These are phyloP conservation scores for Syzygium jambos DNA, from an alignment of 345 rosid genomes.

Conservation along the genomic window DNA sequence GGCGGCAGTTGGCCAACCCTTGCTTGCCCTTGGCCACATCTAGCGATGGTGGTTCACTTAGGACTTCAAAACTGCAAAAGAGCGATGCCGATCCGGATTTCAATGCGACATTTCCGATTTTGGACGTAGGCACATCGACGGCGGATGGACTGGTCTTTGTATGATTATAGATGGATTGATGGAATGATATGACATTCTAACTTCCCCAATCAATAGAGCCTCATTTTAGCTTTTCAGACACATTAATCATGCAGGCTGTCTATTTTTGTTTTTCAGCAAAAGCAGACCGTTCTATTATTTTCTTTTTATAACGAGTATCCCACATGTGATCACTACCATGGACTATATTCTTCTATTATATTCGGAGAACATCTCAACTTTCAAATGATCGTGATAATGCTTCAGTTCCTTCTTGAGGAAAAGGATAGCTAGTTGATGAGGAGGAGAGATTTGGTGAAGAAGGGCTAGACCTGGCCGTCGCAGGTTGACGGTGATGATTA, in stretches of 20 bases:
- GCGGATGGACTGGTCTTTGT: background rate
- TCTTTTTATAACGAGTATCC: background rate
- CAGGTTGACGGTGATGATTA: no score
- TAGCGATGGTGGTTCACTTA: background rate
- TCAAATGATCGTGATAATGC: background rate
- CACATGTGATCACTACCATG: background rate
- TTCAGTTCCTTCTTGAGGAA: background rate
- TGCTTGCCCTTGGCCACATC: constrained; percentile 8
- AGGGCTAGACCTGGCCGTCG: background rate
- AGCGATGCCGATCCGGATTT: background rate
- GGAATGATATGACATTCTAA: no score
- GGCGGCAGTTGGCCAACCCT: constrained; percentile 16
- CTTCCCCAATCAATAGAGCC: background rate
- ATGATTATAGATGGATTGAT: background rate
- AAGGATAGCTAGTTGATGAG: background rate
- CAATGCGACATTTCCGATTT: background rate
- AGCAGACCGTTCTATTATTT: background rate
- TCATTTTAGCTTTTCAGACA: no score
- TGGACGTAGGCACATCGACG: background rate
- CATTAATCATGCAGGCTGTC: background rate
- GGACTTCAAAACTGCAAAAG: background rate
- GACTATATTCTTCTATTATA: background rate
- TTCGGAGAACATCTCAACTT: background rate
- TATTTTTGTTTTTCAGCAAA: background rate
- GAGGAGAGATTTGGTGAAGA: background rate